Base-by-base conservation (phyloP, 2,329 filamentous ascomycete species). In the Fusarium staphyleae region DNA sequence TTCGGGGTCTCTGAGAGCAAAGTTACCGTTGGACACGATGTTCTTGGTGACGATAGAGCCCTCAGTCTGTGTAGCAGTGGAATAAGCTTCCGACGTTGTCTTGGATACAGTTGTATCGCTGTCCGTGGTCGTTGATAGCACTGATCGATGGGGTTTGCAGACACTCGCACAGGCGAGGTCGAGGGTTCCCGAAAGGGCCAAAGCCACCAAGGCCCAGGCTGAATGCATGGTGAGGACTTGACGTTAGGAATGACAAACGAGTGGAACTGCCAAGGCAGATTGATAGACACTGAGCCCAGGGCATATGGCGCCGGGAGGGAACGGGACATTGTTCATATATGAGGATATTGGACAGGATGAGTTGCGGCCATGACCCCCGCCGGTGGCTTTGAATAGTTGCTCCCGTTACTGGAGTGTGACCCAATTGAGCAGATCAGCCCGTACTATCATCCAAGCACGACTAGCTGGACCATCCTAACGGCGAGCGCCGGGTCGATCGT, bases 181-280 rank as follows among this genome's bases (percentile, higher is more conserved):
- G 12, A 52, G 13, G 11, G 33, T 36, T 11, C 50, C 60, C 1
- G 59, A 44, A 28, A 62, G 44, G 33, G 58, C 59, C 15, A 62
- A 30, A 19, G 58, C 59, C n/a, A 43, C 55, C 15, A 62, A 39
- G 3, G 47, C 48, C 22, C 59, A 35, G 19, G 56, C 42, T 5
- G 59, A 62, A 42, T 55, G 59, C 59, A 62, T 62, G 36, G 24
- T 37, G 46, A 60, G 15, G 15, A 3, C 11, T 30, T 28, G 2
- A 32, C 33, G 48, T 6, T 4, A 12, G 26, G 39, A 19, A 22
- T 14, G 35, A 46, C 35, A 43, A 49, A 32, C 22, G 30, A 29
- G 26, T 42, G 33, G 19, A 24, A 7, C 9, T 24, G 22, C 22
- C 22, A 24, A 24, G 22, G 9, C 22, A 9, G 4, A 24, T 9